Evolutionary conservation across 2,329 filamentous ascomycete species (phyloP), one percentile per base, ranked within the genome.

Genomic region (Pezicula carpinea): DNA sequence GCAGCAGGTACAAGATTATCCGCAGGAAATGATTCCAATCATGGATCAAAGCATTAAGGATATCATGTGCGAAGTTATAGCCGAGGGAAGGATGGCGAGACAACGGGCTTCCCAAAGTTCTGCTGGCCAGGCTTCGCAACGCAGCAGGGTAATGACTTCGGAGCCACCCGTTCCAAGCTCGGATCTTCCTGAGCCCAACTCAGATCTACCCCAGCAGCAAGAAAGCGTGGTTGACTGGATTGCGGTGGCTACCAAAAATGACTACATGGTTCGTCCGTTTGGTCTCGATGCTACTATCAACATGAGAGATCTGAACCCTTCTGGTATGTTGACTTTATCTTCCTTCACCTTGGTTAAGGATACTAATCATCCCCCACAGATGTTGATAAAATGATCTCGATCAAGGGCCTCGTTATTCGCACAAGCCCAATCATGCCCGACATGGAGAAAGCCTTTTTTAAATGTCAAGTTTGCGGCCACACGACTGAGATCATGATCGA

Each of bases 381-480:
- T 62, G 96, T 97, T 80, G 95, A 99, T 69, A 95, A 95, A 63
- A 79, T 99, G 55, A 85, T 99, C 55, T 89, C 85, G 55, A 85
- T 99, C 68, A 99, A 97, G 69, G 93, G 93, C 39, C 76, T 99
- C 14, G 93, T 99, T 51, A 99, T 99, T 61, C 84, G 93, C 52
- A 87, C 93, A 3, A 97, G 93, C 0, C 90, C 93, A 1, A 88
- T 99, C 55, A 97, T 99, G 54, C 93, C 93, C 0, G 93, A 99
- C 60, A 99, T 99, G 95, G 96, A 95, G 70, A 89, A 96, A 64
- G 93, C 93, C 0, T 96, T 96, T 71, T 99, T 99, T 80, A 87
- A 89, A 53, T 99, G 93, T 70, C 88, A 89, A 49, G 82, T 92
- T 21, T 99, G 93, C 69, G 89, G 90, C 60, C 89, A 96, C 68